A percentile compares a stretch with the other conserved stretches of the same genome.
These are phyloP conservation scores for Fraxinus paxiana DNA, from an alignment of 305 asterid species.

Conservation along the genomic window DNA sequence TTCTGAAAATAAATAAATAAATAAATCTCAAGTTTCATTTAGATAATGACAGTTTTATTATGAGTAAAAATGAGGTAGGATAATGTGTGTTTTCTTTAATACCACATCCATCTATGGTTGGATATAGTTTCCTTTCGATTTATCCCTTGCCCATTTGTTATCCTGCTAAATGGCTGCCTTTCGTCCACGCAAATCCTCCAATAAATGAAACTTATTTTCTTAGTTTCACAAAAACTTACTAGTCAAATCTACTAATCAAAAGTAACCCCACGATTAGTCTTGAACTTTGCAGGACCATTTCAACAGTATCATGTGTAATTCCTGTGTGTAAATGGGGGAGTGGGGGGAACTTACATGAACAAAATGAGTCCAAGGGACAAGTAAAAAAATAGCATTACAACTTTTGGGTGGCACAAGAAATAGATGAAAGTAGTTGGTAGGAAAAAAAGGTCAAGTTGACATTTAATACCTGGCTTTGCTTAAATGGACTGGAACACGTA, in stretches of 20 bases:
- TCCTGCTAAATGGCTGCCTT: slow-evolving; percentile 31
- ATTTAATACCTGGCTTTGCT: slow-evolving; percentile 33
- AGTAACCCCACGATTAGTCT: neutral
- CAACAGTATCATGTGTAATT: neutral
- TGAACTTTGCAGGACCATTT: neutral
- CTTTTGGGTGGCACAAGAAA: slow-evolving; percentile 18
- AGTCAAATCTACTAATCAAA: neutral
- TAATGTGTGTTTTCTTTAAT: slow-evolving; percentile 15
- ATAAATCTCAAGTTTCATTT: slow-evolving; percentile 18
- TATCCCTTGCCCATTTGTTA: neutral
- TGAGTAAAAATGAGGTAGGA: slow-evolving; percentile 15
- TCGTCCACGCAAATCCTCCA: slow-evolving; percentile 23
- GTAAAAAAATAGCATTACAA: slow-evolving; percentile 22
- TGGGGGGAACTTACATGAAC: neutral
- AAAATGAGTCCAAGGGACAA: slow-evolving; percentile 6
- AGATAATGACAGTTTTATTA: slow-evolving; percentile 10
- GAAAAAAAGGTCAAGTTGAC: slow-evolving; percentile 28
- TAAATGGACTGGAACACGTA: slow-evolving; percentile 33
- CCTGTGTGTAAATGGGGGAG: neutral
- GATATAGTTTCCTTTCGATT: neutral
- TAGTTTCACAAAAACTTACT: neutral
- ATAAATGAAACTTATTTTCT: slow-evolving; percentile 2
- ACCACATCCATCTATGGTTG: slow-evolving; percentile 18
- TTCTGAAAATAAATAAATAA: neutral
- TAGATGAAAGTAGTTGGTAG: slow-evolving; percentile 5